These are phyloP conservation scores for Albatrellus ellisii DNA, from an alignment of 768 basidiomycete species.

Conservation along the genomic window DNA sequence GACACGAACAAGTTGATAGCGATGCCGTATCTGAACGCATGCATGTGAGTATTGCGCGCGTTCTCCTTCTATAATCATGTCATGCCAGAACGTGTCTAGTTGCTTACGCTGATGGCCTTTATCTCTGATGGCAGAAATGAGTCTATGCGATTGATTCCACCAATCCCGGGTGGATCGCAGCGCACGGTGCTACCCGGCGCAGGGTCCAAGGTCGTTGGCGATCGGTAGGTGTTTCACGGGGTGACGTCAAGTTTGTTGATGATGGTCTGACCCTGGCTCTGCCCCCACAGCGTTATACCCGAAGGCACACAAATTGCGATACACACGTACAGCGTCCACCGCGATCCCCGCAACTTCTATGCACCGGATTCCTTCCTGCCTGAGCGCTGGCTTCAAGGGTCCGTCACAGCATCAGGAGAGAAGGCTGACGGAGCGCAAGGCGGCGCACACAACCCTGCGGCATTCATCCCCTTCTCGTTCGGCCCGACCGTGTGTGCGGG, in stretches of 20 bases:
- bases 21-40: not conserved
- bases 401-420: not conserved
- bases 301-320: slow-evolving; percentile 11
- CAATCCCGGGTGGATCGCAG: not conserved
- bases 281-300: slow-evolving; percentile 5
- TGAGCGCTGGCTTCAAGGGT: slow-evolving; percentile 9
- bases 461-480: slow-evolving; percentile 11
- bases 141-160: not conserved
- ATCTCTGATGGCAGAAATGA: no score
- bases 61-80: not conserved
- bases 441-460: not conserved
- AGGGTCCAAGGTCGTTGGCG: not conserved
- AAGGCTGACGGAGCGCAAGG: not conserved
- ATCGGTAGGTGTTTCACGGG: not conserved
- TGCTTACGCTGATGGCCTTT: no score
- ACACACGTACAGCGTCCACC: slow-evolving; percentile 10
- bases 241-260: not conserved
- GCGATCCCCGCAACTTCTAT: slow-evolving; percentile 12
- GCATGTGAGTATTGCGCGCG: not conserved
- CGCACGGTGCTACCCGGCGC: not conserved
- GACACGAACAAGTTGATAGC: not conserved
- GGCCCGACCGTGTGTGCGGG: slow-evolving; percentile 14
- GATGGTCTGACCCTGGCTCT: not conserved
- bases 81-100: not conserved
- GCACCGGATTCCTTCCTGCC: slow-evolving; percentile 11